These are phyloP conservation scores for Fusarium sp. DNA, from an alignment of 2,329 filamentous ascomycete species.

Conservation along the genomic window DNA sequence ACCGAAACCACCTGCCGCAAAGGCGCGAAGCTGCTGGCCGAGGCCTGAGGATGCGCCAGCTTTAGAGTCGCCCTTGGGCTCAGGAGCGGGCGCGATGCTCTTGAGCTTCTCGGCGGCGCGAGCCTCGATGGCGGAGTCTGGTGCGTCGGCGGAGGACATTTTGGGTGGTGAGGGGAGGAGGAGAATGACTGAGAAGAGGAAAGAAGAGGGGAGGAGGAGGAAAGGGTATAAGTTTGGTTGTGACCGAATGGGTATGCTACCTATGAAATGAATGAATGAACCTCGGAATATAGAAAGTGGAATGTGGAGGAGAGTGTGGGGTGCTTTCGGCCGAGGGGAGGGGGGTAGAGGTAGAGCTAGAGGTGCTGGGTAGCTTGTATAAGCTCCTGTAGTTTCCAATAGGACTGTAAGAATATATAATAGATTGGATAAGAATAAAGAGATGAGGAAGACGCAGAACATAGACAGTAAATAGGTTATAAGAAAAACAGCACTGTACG, in stretches of 20 bases:
- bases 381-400: constrained; percentile 1
- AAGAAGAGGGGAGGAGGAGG: background rate
- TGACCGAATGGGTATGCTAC: constrained; percentile 10
- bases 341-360: constrained; percentile 15
- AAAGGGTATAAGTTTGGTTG: constrained; percentile 19
- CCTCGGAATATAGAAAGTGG: constrained; percentile 31
- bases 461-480: background rate
- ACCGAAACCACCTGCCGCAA: constrained; percentile 91
- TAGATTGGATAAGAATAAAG: background rate
- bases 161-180: constrained; percentile 9
- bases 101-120: constrained; percentile 60
- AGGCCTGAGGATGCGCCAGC: constrained; percentile 53
- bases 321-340: constrained; percentile 46
- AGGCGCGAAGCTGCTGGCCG: constrained; percentile 76
- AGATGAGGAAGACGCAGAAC: background rate
- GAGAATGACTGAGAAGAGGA: background rate
- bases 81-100: constrained; percentile 59
- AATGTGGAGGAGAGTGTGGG: constrained; percentile 44
- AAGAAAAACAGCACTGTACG: constrained; percentile 12
- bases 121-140: constrained; percentile 45
- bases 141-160: constrained; percentile 46
- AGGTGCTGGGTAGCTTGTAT: background rate
- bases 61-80: constrained; percentile 58
- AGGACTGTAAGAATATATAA: background rate
- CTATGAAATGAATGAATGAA: constrained; percentile 8